Base-by-base conservation (phyloP, 305 asterid species). In the Striga hermonthica region DNA sequence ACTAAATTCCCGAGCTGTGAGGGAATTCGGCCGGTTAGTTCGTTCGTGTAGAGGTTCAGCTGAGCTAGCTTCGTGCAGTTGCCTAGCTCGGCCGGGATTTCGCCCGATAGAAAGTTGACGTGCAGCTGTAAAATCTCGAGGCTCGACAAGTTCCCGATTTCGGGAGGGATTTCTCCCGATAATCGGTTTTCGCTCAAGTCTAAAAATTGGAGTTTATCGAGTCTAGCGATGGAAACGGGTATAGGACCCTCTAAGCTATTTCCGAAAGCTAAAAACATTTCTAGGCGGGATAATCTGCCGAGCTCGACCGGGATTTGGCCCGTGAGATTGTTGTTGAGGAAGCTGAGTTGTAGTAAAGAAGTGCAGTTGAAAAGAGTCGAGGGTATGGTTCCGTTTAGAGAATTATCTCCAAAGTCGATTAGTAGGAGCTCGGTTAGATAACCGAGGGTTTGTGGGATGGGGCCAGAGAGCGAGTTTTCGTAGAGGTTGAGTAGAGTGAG, bases 121-220 rank as follows among this genome's bases (percentile, higher is more conserved):
- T 67, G 73, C 63, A 89, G 61, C 60, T 88, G 87, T 66, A 91
- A 84, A 34, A n/a, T 9, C 60, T 81, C 64, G 48, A 89, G 68
- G 39, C 60, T 85, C 0, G 82, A 57, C 82, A 91, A 34, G 50
- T 71, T 79, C 45, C 95, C 91, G n/a, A 89, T 80, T 79, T 72
- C 80, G 47, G 71, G 82, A 48, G 98, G 95, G 73, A 89, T 78
- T 65, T 61, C 59, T 34, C 98, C 96, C 4, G 90, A 77, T 48
- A 86, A 58, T 54, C 35, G 76, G 81, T 91, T 91, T 39, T 52
- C 34, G 66, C 88, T 85, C 3, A 91, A 71, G 62, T 89, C 98
- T 9, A 89, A 58, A 64, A 62, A 59, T 64, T 82, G 90, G 57
- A 91, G 9, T 6, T 66, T 66, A 40, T 47, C 64, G 61, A 91